Base-by-base conservation (phyloP, 805 yeast genomes). In the Scheffersomyces spartinae region DNA sequence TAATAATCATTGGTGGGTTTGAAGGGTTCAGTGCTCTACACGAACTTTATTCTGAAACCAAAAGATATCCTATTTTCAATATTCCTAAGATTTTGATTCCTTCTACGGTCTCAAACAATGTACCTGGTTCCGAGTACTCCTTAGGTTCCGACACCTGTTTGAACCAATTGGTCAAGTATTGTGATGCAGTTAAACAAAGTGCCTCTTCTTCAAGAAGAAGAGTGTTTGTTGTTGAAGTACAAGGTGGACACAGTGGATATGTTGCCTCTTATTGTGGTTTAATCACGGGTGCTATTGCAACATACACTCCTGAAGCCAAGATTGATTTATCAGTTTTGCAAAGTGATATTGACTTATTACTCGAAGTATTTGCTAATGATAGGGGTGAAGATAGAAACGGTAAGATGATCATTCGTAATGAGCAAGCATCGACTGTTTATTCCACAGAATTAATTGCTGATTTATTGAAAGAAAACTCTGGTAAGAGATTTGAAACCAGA, bases 101-200 rank as follows among this genome's bases (percentile, higher is more conserved):
- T 7, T 88, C 97, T 3, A 91, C 98, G 2, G 83, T 91, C 36
- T 85, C 96, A 10, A 91, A 91, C 60, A 91, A 91, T 42, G 97
- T 91, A 25, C 98, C 99, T n/a, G 99, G 98, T 32, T 79, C 97
- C 2, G 96, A 91, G 55, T 85, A 85, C 54, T 85, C 96, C 0
- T 58, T 91, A 31, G 99, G 99, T 31, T 68, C 85, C 8, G 98
- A 91, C 51, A 91, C 99, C 7, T 93, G 98, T 63, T 62, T 91
- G 63, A 91, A 91, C 55, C 63, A 91, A 7, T 65, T 91, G 43
- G 84, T 85, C 35, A 74, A 79, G 30, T 91, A 91, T 63, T 88
- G 97, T 59, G 99, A 91, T 52, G 84, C 82, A 14, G 78, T 91
- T 38, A 86, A 91, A 59, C 95, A 83, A 61, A 72, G 85, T 26